phyloP scores from a whole-genome alignment of 108 stramenopile species.

The Thalassiosira profunda region DNA sequence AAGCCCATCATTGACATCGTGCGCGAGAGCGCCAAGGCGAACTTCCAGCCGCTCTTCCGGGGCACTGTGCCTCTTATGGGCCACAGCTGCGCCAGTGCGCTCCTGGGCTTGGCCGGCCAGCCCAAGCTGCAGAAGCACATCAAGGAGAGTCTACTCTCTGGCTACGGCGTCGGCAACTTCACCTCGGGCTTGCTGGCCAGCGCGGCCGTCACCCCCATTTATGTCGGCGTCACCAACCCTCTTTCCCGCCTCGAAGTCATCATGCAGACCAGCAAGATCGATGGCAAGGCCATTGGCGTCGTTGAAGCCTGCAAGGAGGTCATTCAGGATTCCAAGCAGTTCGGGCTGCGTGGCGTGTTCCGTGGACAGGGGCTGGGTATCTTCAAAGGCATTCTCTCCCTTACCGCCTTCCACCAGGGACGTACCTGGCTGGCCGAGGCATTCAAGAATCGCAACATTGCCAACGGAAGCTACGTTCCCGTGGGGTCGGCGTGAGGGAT shows the following conservation, averaged over 20 bases:
- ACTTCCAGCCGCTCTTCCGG: conserved; percentile 90
- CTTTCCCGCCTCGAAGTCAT: conserved; percentile 92
- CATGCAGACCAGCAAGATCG: conserved; percentile 92
- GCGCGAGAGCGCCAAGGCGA: conserved; percentile 78
- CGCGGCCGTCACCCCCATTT: conserved; percentile 88
- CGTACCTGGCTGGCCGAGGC: conserved; percentile 87
- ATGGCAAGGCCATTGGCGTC: conserved; percentile 86
- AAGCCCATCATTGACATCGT: conserved; percentile 92
- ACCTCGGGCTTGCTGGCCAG: conserved; percentile 86
- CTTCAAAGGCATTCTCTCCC: conserved; percentile 86
- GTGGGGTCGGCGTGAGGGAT: conserved; percentile 38
- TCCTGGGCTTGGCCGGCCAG: conserved; percentile 92
- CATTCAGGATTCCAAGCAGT: conserved; percentile 72
- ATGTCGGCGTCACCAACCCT: conserved; percentile 93
- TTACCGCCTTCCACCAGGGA: conserved; percentile 94
- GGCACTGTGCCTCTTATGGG: conserved; percentile 94
- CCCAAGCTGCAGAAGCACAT: conserved; percentile 93
- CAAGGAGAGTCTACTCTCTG: conserved; percentile 69
- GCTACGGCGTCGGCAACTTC: conserved; percentile 67
- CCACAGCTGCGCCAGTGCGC: conserved; percentile 89
- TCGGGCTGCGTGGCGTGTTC: conserved; percentile 91
- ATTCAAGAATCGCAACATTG: conserved; percentile 86
- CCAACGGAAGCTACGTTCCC: conserved; percentile 67
- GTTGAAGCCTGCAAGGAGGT: conserved; percentile 86
- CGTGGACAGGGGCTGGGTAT: conserved; percentile 95